Base-by-base conservation (phyloP, 805 yeast species). In the Suhomyces canberraensis region DNA sequence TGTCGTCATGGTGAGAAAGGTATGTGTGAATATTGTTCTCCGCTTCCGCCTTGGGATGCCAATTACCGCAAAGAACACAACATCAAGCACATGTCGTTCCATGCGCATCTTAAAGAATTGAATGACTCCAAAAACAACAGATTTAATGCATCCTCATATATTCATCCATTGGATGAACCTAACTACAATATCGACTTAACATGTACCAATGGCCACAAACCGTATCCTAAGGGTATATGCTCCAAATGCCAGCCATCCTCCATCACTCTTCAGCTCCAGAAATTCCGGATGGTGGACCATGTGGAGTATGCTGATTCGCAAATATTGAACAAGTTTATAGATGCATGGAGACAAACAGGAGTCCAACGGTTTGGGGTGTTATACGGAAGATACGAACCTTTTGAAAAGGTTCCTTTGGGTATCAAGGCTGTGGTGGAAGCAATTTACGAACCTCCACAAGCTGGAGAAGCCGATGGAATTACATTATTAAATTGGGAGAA, bases 1-100 rank as follows among this genome's bases (percentile, higher is more conserved):
- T 91, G 98, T 60, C 76, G 81, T 41, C 98, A 93, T 57, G 84
- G 91, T 3, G 91, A 81, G 25, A 83, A 82, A 50, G 99, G 98
- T 2, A 93, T 93, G 98, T 93, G 98, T 60, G 98, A 93, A 54
- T 88, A 89, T 56, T 93, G 98, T 58, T 79, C 95, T 22, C 96
- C 98, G 0, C 64, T 93, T 35, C 96, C 96, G 24, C 98, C 98
- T 2, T 93, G 91, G 87, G 96, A 93, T 58, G 73, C 73, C 45
- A 76, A 72, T 16, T 91, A 89, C 56, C 81, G 81, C 45, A 76
- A 76, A 33, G 82, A 79, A 44, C 70, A 89, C 44, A 79, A 76
- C 25, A 87, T 91, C 56, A 93, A 93, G 59, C 98, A 91, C 60
- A 68, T 78, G 34, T 87, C 97, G 3, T 88, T 82, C 58, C 95